These are phyloP conservation scores for Rhizopus stolonifer DNA, from an alignment of 371 early-diverging fungal species.

Conservation along the genomic window DNA sequence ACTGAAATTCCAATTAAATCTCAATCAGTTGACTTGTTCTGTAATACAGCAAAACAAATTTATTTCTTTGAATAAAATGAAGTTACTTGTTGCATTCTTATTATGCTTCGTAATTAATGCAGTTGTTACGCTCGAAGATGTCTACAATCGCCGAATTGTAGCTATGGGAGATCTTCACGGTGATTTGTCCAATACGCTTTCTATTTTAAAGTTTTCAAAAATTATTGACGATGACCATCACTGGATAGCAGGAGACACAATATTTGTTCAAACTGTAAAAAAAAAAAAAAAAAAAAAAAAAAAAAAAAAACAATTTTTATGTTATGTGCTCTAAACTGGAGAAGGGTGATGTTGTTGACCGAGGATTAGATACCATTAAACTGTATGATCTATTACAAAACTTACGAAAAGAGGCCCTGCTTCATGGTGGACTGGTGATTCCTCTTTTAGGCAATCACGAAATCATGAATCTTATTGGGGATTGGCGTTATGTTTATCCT, in stretches of 20 bases:
- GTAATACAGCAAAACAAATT: too few relatives aligned
- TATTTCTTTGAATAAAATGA: too few relatives aligned
- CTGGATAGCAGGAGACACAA: conserved; percentile 66
- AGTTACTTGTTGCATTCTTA: background rate
- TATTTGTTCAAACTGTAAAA: conserved; percentile 51
- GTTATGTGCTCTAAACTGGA: too few relatives aligned
- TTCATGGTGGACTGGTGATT: conserved; percentile 61
- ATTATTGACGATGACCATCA: conserved; percentile 56
- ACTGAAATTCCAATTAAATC: too few relatives aligned
- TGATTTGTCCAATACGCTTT: conserved; percentile 56
- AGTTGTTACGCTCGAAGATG: background rate
- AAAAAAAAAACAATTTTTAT: too few relatives aligned
- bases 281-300: too few relatives aligned
- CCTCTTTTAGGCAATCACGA: conserved; percentile 70
- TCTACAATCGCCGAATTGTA: conserved; percentile 53
- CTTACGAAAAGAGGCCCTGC: conserved; percentile 59
- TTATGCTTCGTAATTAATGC: background rate
- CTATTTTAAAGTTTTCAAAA: conserved; percentile 62
- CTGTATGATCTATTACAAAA: conserved; percentile 61
- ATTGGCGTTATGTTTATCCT: conserved; percentile 70
- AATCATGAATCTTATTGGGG: conserved; percentile 73
- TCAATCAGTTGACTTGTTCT: too few relatives aligned
- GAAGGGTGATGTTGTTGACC: conserved; percentile 79
- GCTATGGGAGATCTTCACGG: conserved; percentile 83
- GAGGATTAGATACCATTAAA: conserved; percentile 71